Percentiles rank a stretch among this genome's conserved stretches.
Conservation (phyloP, 148 eudicot genomes). For the Polygonum maritimum region DNA sequence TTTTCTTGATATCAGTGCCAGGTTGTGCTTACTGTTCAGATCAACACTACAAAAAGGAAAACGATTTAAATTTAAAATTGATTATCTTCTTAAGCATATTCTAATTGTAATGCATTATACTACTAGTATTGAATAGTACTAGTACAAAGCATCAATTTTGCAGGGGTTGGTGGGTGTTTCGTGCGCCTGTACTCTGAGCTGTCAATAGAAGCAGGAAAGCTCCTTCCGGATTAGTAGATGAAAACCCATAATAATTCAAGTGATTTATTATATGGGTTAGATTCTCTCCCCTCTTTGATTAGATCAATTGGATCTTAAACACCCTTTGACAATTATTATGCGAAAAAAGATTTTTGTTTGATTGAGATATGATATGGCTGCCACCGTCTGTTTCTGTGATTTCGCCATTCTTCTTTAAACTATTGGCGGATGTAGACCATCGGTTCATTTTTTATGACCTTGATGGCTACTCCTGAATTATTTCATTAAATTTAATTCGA, state of each 20-base stretch:
- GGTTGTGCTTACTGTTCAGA: background rate
- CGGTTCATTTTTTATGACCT: background rate
- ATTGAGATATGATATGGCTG: background rate
- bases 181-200: conserved; percentile 23
- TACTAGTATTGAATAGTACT: background rate
- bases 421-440: background rate
- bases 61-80: background rate
- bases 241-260: background rate
- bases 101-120: background rate
- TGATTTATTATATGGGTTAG: background rate
- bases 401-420: background rate
- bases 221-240: conserved; percentile 11
- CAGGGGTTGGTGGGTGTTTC: conserved; percentile 24
- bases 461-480: conserved; percentile 2
- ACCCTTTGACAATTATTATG: conserved; percentile 6
- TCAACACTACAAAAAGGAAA: background rate
- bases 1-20: conserved; percentile 1
- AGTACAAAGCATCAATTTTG: background rate
- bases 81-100: conserved; percentile 8
- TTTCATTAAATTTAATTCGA: background rate
- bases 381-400: conserved; percentile 8
- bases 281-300: conserved; percentile 7
- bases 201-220: conserved; percentile 13
- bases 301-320: conserved; percentile 8
- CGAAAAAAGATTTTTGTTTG: background rate